phyloP scores from a whole-genome alignment of 306 rosid species.

The Ziziphus jujuba region DNA sequence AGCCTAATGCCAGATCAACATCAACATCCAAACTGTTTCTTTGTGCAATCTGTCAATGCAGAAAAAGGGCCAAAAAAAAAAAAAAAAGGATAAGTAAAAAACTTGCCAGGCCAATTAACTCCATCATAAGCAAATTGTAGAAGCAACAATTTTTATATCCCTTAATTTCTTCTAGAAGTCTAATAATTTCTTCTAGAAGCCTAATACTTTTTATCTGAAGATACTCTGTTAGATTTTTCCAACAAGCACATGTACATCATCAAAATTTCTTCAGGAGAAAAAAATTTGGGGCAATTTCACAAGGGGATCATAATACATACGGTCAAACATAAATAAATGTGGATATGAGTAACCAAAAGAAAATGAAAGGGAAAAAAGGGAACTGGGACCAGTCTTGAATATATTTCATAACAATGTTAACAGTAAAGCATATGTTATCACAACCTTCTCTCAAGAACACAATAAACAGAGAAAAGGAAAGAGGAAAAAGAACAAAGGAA shows the following conservation, averaged over 20 bases:
- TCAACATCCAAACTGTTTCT: slow-evolving; percentile 91
- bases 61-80: slow-evolving; percentile 28
- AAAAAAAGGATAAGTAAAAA: slow-evolving; percentile 8
- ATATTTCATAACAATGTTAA: no score
- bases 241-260: not conserved
- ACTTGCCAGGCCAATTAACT: not conserved
- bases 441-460: no score
- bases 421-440: no score
- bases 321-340: no score
- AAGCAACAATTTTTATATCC: not conserved
- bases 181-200: not conserved
- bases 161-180: slow-evolving; percentile 2
- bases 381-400: no score
- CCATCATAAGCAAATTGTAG: not conserved
- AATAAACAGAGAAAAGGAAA: no score
- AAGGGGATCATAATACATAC: no score
- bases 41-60: slow-evolving; percentile 67
- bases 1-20: slow-evolving; percentile 85
- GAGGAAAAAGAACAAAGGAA: no score
- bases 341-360: no score
- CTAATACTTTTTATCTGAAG: not conserved
- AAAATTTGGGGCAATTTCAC: no score
- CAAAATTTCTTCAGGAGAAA: not conserved
- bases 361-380: no score
- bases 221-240: not conserved